These are phyloP conservation scores for Trichophyton simii DNA, from an alignment of 2,329 filamentous ascomycete species.

Conservation along the genomic window DNA sequence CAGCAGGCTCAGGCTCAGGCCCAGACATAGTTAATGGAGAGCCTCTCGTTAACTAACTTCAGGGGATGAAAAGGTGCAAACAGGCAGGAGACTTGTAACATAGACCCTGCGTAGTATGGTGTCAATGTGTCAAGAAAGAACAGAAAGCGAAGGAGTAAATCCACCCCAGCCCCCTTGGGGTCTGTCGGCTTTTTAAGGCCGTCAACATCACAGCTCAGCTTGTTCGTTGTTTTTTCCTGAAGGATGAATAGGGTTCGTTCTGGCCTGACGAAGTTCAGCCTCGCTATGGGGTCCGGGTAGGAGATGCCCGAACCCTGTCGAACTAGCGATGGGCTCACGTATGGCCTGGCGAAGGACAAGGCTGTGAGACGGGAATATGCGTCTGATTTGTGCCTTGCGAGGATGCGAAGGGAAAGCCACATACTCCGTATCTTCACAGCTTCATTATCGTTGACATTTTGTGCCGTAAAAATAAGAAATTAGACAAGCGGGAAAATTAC, in stretches of 20 bases:
- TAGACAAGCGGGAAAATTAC: neutral
- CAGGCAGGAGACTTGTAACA: too few species aligned
- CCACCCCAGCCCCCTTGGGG: neutral
- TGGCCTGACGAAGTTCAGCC: neutral
- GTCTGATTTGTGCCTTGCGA: neutral
- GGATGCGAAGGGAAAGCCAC: too few species aligned
- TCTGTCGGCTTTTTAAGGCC: neutral
- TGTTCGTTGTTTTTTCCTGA: neutral
- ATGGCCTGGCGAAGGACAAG: neutral
- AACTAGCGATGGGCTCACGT: neutral
- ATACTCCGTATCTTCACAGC: too few species aligned
- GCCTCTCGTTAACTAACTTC: neutral
- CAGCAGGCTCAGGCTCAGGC: neutral
- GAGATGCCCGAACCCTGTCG: neutral
- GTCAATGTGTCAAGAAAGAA: neutral
- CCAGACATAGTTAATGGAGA: constrained; percentile 3
- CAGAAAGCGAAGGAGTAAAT: neutral
- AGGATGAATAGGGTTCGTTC: neutral
- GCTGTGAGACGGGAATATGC: neutral
- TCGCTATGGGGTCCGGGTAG: neutral
- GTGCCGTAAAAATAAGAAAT: neutral
- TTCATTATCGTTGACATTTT: too few species aligned
- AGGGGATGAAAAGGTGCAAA: neutral
- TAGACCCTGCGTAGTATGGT: neutral
- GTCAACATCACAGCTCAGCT: neutral